phyloP scores from a whole-genome alignment of 2,329 filamentous ascomycete genomes.

The Fusarium incarnatum region DNA sequence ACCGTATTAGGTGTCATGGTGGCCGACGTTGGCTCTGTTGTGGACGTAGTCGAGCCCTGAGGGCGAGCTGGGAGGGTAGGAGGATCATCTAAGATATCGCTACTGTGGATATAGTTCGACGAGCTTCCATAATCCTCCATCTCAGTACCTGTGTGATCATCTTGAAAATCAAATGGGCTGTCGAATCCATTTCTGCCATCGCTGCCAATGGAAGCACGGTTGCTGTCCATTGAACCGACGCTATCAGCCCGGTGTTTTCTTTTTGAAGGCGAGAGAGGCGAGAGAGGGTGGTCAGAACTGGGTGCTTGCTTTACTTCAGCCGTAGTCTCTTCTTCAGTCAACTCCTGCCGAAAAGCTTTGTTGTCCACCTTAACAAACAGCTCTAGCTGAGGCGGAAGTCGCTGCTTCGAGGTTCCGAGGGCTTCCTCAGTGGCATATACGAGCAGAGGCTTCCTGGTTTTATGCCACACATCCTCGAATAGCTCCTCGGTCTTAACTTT shows the following conservation, averaged over 20 bases:
- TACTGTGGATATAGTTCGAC: slow-evolving; percentile 29
- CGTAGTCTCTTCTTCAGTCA: slow-evolving; percentile 54
- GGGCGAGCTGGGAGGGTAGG: slow-evolving; percentile 22
- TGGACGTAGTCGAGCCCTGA: slow-evolving; percentile 17
- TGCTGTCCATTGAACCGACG: slow-evolving; percentile 60
- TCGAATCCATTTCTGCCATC: slow-evolving; percentile 51
- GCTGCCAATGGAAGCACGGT: slow-evolving; percentile 58
- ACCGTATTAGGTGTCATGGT: slow-evolving; percentile 45
- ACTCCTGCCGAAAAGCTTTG: slow-evolving; percentile 62
- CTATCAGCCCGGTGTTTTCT: slow-evolving; percentile 60
- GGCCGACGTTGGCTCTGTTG: slow-evolving; percentile 42
- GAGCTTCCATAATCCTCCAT: slow-evolving; percentile 34
- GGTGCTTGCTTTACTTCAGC: slow-evolving; percentile 36
- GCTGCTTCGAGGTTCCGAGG: slow-evolving; percentile 33
- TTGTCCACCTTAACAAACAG: slow-evolving; percentile 65
- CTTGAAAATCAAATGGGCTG: slow-evolving; percentile 48
- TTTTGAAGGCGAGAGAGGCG: slow-evolving; percentile 58
- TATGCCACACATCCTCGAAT: slow-evolving; percentile 59
- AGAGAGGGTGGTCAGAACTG: slow-evolving; percentile 46
- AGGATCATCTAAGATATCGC: slow-evolving; percentile 20
- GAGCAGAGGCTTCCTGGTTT: slow-evolving; percentile 61
- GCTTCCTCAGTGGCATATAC: slow-evolving; percentile 64
- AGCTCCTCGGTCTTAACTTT: slow-evolving; percentile 61
- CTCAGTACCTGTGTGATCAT: slow-evolving; percentile 43
- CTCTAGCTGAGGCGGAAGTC: slow-evolving; percentile 56